A percentile compares a stretch with the other conserved stretches of the same genome.
These are phyloP conservation scores for Pythium oligandrum DNA, from an alignment of 352 stramenopile species.

Conservation along the genomic window DNA sequence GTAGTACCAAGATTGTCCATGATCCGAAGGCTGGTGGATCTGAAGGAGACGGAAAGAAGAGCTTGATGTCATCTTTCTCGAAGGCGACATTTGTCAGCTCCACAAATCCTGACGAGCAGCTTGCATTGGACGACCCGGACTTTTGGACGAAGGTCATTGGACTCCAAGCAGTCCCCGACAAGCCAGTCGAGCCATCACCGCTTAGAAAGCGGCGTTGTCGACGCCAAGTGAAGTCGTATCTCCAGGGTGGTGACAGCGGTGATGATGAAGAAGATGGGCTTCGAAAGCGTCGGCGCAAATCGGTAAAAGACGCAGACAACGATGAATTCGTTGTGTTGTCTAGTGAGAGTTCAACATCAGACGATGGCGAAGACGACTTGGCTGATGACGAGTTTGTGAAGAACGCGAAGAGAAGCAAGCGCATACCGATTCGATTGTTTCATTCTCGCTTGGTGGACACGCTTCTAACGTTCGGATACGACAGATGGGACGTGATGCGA, in stretches of 20 bases:
- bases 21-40: constrained; percentile 56
- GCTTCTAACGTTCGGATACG: constrained; percentile 72
- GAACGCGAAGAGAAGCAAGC: constrained; percentile 27
- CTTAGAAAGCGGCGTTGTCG: constrained; percentile 71
- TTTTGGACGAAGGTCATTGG: constrained; percentile 94
- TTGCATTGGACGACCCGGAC: constrained; percentile 91
- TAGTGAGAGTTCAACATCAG: constrained; percentile 30
- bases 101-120: constrained; percentile 75
- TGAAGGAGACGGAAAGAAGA: constrained; percentile 45
- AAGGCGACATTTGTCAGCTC: constrained; percentile 92
- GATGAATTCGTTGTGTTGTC: constrained; percentile 68
- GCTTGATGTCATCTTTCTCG: constrained; percentile 87
- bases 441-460: constrained; percentile 17
- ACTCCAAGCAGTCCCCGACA: constrained; percentile 64
- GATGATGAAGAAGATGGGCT: constrained; percentile 33
- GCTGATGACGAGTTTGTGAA: constrained; percentile 36
- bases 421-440: too few species aligned
- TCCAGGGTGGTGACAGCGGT: constrained; percentile 48
- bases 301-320: constrained; percentile 31
- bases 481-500: constrained; percentile 75
- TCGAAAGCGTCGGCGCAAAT: constrained; percentile 12
- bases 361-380: constrained; percentile 49
- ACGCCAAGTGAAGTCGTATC: constrained; percentile 69
- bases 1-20: constrained; percentile 85
- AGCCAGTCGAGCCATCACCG: constrained; percentile 59